These are phyloP conservation scores for Melanomma pulvis-pyrius DNA, from an alignment of 495 filamentous ascomycete species.

Conservation along the genomic window DNA sequence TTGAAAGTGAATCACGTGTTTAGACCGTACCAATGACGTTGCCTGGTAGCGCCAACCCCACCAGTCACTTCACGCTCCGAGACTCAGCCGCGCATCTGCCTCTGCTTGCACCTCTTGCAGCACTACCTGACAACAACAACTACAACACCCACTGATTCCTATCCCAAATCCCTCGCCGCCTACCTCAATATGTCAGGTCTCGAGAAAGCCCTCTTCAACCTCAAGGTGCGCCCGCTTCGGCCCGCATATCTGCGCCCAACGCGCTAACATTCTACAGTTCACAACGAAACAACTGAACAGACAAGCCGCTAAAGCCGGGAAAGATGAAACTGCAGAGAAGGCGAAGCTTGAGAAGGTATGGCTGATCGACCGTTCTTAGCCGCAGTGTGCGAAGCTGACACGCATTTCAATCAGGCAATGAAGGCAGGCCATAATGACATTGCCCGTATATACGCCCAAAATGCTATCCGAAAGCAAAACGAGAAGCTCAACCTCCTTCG, in stretches of 20 bases:
- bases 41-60: slow-evolving; percentile 10
- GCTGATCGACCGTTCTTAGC: background rate
- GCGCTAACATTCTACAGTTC: slow-evolving; percentile 57
- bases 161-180: background rate
- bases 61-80: background rate
- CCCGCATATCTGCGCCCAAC: slow-evolving; percentile 2
- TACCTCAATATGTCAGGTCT: slow-evolving; percentile 58
- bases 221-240: slow-evolving; percentile 52
- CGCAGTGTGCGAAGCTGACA: background rate
- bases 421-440: slow-evolving; percentile 72
- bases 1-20: background rate
- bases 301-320: slow-evolving; percentile 77
- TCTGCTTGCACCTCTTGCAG: background rate
- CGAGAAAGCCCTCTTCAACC: slow-evolving; percentile 67
- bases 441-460: slow-evolving; percentile 80
- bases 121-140: background rate
- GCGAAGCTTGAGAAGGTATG: slow-evolving; percentile 77
- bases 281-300: slow-evolving; percentile 81
- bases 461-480: slow-evolving; percentile 78
- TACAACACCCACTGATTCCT: background rate
- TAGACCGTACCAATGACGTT: background rate
- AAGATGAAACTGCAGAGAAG: slow-evolving; percentile 80
- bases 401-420: slow-evolving; percentile 51
- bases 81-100: background rate
- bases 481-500: slow-evolving; percentile 65